Conservation (phyloP, 2,329 filamentous ascomycete genomes). For the Aspergillus oerlinghausenensis region DNA sequence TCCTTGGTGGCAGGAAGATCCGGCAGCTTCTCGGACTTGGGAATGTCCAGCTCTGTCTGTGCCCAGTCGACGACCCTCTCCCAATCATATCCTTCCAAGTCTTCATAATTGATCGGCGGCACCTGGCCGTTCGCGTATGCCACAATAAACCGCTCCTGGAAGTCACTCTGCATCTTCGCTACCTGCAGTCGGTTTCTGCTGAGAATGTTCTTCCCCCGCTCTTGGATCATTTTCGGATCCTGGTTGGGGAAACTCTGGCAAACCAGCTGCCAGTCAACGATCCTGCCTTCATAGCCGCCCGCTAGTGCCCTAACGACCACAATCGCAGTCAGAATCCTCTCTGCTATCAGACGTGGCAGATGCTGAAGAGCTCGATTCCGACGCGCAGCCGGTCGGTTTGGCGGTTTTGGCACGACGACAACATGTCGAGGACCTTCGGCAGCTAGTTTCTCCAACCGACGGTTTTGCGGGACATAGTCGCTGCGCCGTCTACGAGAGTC, state of each 20-base stretch:
- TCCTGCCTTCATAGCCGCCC: slow-evolving; percentile 39
- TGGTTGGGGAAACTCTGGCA: slow-evolving; percentile 38
- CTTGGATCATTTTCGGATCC: slow-evolving; percentile 34
- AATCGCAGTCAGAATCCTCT: slow-evolving; percentile 40
- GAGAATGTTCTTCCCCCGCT: slow-evolving; percentile 34
- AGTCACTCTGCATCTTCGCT: slow-evolving; percentile 42
- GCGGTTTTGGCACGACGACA: background rate
- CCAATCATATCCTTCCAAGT: slow-evolving; percentile 46
- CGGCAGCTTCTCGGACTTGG: slow-evolving; percentile 32
- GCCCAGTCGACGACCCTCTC: slow-evolving; percentile 45
- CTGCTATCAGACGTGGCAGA: slow-evolving; percentile 25
- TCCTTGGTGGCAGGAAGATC: slow-evolving; percentile 42
- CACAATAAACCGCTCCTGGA: slow-evolving; percentile 43
- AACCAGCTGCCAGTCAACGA: slow-evolving; percentile 45
- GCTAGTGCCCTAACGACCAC: slow-evolving; percentile 42
- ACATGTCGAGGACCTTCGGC: slow-evolving; percentile 1
- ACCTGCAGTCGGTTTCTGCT: slow-evolving; percentile 37
- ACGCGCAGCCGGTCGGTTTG: slow-evolving; percentile 17
- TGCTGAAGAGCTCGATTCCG: slow-evolving; percentile 19
- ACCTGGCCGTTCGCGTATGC: slow-evolving; percentile 42
- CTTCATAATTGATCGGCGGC: slow-evolving; percentile 41
- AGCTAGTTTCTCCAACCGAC: slow-evolving; percentile 23
- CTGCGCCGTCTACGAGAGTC: background rate
- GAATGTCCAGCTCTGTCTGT: slow-evolving; percentile 36
- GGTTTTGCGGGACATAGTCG: slow-evolving; percentile 10